Conservation (phyloP, 2,329 filamentous ascomycete genomes). For the Penicillium sclerotigenum region DNA sequence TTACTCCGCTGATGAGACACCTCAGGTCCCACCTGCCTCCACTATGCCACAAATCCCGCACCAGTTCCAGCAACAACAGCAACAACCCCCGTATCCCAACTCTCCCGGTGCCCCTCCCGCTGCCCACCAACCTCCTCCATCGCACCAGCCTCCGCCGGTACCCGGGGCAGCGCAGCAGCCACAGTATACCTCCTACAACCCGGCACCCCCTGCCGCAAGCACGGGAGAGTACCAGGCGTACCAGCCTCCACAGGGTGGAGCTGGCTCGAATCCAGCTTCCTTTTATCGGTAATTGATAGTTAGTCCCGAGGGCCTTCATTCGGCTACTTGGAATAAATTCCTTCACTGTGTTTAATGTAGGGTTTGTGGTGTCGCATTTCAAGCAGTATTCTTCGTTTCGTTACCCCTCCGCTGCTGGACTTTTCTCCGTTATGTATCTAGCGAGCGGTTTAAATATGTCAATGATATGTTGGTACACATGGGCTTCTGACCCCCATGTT, state of each 20-base stretch:
- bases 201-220: slow-evolving; percentile 22
- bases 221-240: slow-evolving; percentile 38
- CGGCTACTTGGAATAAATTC: background rate
- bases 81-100: slow-evolving; percentile 34
- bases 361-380: background rate
- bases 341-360: background rate
- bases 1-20: slow-evolving; percentile 39
- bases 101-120: slow-evolving; percentile 26
- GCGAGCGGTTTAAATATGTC: slow-evolving; percentile 8
- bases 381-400: background rate
- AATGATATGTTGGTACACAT: slow-evolving; percentile 20
- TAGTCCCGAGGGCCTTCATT: background rate
- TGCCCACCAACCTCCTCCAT: slow-evolving; percentile 31
- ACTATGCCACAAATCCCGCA: slow-evolving; percentile 14
- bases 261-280: slow-evolving; percentile 38
- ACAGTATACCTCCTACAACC: slow-evolving; percentile 34
- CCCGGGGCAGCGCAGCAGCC: slow-evolving; percentile 32
- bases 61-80: slow-evolving; percentile 26
- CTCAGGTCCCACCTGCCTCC: slow-evolving; percentile 19
- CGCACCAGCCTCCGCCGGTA: slow-evolving; percentile 36
- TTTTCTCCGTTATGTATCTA: slow-evolving; percentile 15
- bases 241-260: slow-evolving; percentile 32
- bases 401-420: slow-evolving; percentile 3
- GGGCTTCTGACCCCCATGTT: background rate
- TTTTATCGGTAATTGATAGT: slow-evolving; percentile 36